Conservation (phyloP, 257 asterid species). For the Solanum bulbocastanum region DNA sequence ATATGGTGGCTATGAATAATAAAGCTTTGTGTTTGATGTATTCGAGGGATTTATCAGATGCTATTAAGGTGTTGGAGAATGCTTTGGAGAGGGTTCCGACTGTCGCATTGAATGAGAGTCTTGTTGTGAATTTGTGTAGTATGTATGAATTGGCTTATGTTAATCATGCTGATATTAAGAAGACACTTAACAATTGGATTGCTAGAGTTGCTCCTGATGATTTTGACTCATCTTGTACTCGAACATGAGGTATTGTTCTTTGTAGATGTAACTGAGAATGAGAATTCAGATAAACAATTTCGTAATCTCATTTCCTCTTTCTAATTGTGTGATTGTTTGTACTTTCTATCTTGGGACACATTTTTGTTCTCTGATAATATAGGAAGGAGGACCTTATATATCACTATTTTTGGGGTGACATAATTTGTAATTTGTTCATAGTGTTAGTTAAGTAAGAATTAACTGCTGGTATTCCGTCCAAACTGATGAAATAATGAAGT, state of each 20-base stretch:
- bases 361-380: background rate
- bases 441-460: background rate
- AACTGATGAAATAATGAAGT: background rate
- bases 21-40: slow-evolving; percentile 97
- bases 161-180: slow-evolving; percentile 75
- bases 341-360: background rate
- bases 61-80: slow-evolving; percentile 86
- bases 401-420: background rate
- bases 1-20: slow-evolving; percentile 77
- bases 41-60: slow-evolving; percentile 88
- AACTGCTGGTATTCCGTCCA: background rate
- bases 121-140: slow-evolving; percentile 91
- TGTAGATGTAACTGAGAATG: background rate
- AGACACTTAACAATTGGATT: slow-evolving; percentile 91
- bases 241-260: slow-evolving; percentile 48
- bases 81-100: slow-evolving; percentile 96
- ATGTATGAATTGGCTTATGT: slow-evolving; percentile 97
- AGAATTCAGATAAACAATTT: background rate
- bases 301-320: background rate
- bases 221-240: slow-evolving; percentile 76
- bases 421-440: background rate
- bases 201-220: slow-evolving; percentile 98
- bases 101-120: slow-evolving; percentile 67
- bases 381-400: background rate
- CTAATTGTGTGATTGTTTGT: background rate